Conservation (phyloP, 2,329 filamentous ascomycete genomes). For the Colletotrichum limetticola region DNA sequence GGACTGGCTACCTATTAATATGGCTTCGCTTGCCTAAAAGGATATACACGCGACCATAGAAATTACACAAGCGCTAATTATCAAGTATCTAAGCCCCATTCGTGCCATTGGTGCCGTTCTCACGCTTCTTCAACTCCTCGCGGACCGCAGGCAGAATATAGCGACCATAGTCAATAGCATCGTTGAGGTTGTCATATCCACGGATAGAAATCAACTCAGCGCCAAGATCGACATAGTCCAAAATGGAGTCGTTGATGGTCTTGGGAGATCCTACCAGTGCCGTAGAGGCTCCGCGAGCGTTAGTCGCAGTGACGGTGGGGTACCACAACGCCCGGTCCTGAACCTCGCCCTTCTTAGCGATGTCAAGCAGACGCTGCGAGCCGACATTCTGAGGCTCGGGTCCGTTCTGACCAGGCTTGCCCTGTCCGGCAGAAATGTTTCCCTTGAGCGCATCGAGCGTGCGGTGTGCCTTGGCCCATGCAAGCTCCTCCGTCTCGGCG, state of each 20-base stretch:
- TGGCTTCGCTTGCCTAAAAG: neutral
- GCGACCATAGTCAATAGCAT: conserved; percentile 68
- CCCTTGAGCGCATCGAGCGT: conserved; percentile 62
- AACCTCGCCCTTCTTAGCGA: conserved; percentile 65
- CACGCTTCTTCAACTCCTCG: conserved; percentile 44
- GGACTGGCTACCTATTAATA: neutral
- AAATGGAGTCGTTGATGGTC: conserved; percentile 63
- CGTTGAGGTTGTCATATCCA: conserved; percentile 70
- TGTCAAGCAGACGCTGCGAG: conserved; percentile 67
- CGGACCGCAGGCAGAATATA: conserved; percentile 64
- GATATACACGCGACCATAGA: no score
- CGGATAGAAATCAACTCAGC: conserved; percentile 69
- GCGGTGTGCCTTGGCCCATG: conserved; percentile 69
- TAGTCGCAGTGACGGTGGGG: conserved; percentile 70
- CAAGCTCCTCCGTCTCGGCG: conserved; percentile 70
- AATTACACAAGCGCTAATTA: no score
- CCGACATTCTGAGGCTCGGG: conserved; percentile 67
- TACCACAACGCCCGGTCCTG: conserved; percentile 73
- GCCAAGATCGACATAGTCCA: conserved; percentile 68
- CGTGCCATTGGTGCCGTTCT: neutral
- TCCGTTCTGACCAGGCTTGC: conserved; percentile 39
- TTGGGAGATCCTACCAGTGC: conserved; percentile 66
- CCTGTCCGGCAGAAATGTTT: conserved; percentile 50
- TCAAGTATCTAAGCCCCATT: neutral
- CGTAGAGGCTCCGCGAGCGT: conserved; percentile 68